Evolutionary conservation across 805 yeast species (phyloP).

Genomic region (Kuraishia molischiana): DNA sequence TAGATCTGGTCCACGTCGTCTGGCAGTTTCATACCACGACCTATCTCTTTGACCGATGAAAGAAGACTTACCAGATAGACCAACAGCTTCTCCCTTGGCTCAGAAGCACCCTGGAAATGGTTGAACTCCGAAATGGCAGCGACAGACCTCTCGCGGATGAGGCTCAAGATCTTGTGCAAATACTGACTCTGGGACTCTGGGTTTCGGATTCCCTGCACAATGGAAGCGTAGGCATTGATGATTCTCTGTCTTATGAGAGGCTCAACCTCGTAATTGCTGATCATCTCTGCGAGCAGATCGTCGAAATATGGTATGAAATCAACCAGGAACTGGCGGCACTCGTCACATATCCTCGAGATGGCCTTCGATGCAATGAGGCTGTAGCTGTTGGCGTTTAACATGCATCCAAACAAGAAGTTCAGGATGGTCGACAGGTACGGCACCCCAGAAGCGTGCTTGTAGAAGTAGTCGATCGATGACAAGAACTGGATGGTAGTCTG

Average conservation of each 20-base stretch:
- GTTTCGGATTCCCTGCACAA: constrained; percentile 43
- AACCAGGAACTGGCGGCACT: constrained; percentile 32
- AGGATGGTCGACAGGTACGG: constrained; percentile 40
- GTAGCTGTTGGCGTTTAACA: constrained; percentile 15
- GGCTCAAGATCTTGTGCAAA: constrained; percentile 12
- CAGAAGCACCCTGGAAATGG: constrained; percentile 5
- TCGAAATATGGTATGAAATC: constrained; percentile 39
- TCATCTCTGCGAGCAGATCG: constrained; percentile 34
- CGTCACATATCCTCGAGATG: constrained; percentile 47
- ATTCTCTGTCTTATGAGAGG: constrained; percentile 47
- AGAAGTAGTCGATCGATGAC: constrained; percentile 52
- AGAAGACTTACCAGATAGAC: constrained; percentile 49
- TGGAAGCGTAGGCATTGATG: constrained; percentile 51
- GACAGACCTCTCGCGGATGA: constrained; percentile 12
- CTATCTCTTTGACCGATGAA: constrained; percentile 58
- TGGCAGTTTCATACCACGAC: constrained; percentile 56
- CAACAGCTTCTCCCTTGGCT: constrained; percentile 15
- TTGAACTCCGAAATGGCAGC: constrained; percentile 8
- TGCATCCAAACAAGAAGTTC: constrained; percentile 30
- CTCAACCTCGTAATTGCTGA: constrained; percentile 27
- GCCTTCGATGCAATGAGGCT: constrained; percentile 41
- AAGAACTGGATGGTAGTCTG: constrained; percentile 48
- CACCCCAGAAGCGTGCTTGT: constrained; percentile 34
- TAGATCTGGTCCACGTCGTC: constrained; percentile 37
- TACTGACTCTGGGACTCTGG: constrained; percentile 32